Percentiles rank a stretch among this genome's conserved stretches.
phyloP scores from a whole-genome alignment of 176 grass and related monocot species.

The Eleusine indica region DNA sequence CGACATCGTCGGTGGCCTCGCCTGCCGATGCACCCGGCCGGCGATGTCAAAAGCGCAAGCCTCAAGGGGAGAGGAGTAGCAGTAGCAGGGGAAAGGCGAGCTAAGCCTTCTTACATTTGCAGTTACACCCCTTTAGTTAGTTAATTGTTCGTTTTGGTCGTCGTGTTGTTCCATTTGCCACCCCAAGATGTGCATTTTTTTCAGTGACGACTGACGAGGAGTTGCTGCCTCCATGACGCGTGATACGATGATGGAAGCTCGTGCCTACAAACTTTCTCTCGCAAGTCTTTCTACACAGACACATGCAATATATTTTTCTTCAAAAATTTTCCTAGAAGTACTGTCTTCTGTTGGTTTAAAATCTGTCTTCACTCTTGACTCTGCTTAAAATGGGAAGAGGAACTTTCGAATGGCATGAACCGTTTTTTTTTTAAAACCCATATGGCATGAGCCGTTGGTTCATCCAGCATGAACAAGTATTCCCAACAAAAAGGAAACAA shows the following conservation, averaged over 20 bases:
- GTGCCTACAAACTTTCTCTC: not conserved
- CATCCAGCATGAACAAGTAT: not conserved
- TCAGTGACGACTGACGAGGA: no score
- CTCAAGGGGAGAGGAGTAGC: not conserved
- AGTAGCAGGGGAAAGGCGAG: not conserved
- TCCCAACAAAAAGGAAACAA: not conserved
- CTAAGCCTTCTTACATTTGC: conserved; percentile 11
- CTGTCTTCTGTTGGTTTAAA: not conserved
- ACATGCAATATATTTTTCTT: not conserved
- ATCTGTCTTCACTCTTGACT: no score
- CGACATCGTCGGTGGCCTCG: conserved; percentile 35
- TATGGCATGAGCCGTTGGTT: not conserved
- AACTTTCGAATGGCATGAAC: not conserved
- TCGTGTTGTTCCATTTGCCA: not conserved
- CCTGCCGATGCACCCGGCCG: conserved; percentile 29
- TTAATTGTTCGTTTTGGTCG: not conserved
- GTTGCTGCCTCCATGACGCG: no score
- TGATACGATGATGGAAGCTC: not conserved
- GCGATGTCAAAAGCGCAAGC: not conserved
- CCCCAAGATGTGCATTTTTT: not conserved
- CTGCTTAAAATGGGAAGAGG: not conserved
- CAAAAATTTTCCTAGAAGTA: not conserved
- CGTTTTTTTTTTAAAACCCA: no score
- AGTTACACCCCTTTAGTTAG: not conserved
- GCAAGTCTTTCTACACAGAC: not conserved